Base-by-base conservation (phyloP, 768 basidiomycete species). In the Macrolepiota fuliginosa region DNA sequence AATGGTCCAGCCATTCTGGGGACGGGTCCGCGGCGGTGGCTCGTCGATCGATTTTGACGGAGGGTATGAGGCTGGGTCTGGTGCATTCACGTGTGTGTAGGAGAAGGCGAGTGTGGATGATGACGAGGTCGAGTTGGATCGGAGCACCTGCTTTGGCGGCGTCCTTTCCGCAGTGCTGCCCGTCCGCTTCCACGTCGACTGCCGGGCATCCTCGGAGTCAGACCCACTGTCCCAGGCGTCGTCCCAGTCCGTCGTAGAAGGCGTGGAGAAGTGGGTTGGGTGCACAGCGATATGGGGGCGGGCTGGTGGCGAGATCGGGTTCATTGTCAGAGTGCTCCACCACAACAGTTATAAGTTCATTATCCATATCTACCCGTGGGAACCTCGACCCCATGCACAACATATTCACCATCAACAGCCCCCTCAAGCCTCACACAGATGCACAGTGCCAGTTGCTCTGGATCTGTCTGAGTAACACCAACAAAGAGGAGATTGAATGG, bases 191-290 rank as follows among this genome's bases (percentile, higher is more conserved):
- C 80, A 81, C 17, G 79, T 79, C 29, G 35, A 19, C 50, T n/a
- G 81, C 80, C 61, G 83, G 83, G 57, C 83, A 87, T 73, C 60
- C 40, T 91, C 90, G 50, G 86, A 87, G 75, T 93, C 91, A 17
- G 91, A 92, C 55, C 83, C 80, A 67, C 87, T 89, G 75, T 93
- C 91, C 91, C 91, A 94, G 50, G 85, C 90, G 71, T 94, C 91
- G 69, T 93, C 91, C 71, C 55, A 61, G 61, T 63, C 61, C 32
- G 55, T 58, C 19, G 67, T 62, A 54, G 74, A 68, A 50, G 71
- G 64, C 52, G 70, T 53, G 61, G 74, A 82, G 66, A 75, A 79
- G 55, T 63, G 81, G 61, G 80, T 79, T 4, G 87, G 77, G 62
- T 84, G 81, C 46, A 91, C 76, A 46, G 82, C 88, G 63, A 88